Evolutionary conservation across 768 basidiomycete species (phyloP), one percentile per base, ranked within the genome.

Genomic region (Leccinellum rugosiceps): DNA sequence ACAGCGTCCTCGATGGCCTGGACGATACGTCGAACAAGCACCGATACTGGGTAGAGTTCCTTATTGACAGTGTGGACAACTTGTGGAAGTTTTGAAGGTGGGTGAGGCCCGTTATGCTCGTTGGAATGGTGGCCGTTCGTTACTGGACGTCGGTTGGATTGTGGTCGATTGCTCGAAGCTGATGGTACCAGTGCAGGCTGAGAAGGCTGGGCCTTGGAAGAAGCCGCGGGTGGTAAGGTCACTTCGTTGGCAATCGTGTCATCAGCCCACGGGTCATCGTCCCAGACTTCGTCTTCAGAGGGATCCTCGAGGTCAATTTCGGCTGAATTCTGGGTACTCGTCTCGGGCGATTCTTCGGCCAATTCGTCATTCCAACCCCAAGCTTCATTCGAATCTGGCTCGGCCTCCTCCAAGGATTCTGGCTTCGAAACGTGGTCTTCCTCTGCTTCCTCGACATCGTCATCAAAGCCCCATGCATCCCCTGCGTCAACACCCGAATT

Each of bases 291-390:
- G 53, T 82, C 80, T 56, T 74, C 64, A 4, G 66, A 65, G 23
- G 75, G 71, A 17, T 60, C 70, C 11, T 70, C 69, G 8, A 66
- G 50, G 6, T 73, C 52, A 13, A 54, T 28, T 9, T 45, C 52
- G 1, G 48, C 13, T 3, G 58, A 58, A 47, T n/a, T 52, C 26
- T 57, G 52, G 23, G 19, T 26, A 5, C 46, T 52, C 15, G 76
- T 77, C 14, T 65, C 53, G 4, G 69, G 57, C 30, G 70, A 70
- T 45, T 63, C 72, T n/a, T 71, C 60, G n/a, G 57, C 43, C 23
- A 31, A 3, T 48, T 71, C 76, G 30, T 83, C 83, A 38, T 89
- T 85, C 85, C 85, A 90, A 3, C 86, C 91, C 90, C 91, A 92
- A 1, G 88, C 83, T 62, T 87, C 84, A 15, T 71, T 75, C 9